phyloP scores from a whole-genome alignment of 2,329 filamentous ascomycete species.

The Phoma sp. region DNA sequence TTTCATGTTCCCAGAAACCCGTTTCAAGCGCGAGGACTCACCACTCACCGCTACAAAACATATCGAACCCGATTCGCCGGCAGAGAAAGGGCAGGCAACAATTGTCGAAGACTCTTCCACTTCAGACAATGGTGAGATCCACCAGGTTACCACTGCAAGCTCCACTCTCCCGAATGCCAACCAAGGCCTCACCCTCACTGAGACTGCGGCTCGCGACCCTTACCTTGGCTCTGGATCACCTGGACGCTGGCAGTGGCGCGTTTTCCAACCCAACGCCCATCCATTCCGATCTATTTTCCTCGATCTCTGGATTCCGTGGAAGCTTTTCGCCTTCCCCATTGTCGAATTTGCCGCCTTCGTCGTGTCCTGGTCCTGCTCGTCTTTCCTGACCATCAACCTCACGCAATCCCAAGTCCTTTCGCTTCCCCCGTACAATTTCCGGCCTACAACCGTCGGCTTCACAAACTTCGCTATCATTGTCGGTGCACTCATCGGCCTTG shows the following conservation, averaged over 20 bases:
- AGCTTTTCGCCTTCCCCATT: constrained; percentile 68
- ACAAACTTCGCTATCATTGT: constrained; percentile 65
- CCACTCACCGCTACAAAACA: constrained; percentile 27
- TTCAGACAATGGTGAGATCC: constrained; percentile 29
- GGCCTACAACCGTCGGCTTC: constrained; percentile 59
- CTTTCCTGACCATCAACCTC: constrained; percentile 68
- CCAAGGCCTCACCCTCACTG: constrained; percentile 33
- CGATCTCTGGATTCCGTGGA: constrained; percentile 68
- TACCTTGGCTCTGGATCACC: constrained; percentile 64
- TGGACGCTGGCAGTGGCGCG: constrained; percentile 62
- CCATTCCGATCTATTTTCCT: constrained; percentile 56
- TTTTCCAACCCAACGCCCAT: constrained; percentile 60
- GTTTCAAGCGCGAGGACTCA: constrained; percentile 60
- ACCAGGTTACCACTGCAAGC: constrained; percentile 31
- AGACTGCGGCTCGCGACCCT: constrained; percentile 59
- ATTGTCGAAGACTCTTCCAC: constrained; percentile 20
- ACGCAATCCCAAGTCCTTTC: constrained; percentile 64
- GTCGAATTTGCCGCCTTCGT: constrained; percentile 69
- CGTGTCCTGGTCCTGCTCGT: constrained; percentile 66
- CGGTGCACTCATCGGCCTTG: constrained; percentile 62
- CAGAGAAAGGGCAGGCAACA: constrained; percentile 29
- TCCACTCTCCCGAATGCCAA: constrained; percentile 16
- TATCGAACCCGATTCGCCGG: constrained; percentile 5
- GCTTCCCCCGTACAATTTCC: constrained; percentile 63
- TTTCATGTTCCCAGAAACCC: constrained; percentile 70